Conservation (phyloP, 768 basidiomycete genomes). For the Nidularia pulvinata region DNA sequence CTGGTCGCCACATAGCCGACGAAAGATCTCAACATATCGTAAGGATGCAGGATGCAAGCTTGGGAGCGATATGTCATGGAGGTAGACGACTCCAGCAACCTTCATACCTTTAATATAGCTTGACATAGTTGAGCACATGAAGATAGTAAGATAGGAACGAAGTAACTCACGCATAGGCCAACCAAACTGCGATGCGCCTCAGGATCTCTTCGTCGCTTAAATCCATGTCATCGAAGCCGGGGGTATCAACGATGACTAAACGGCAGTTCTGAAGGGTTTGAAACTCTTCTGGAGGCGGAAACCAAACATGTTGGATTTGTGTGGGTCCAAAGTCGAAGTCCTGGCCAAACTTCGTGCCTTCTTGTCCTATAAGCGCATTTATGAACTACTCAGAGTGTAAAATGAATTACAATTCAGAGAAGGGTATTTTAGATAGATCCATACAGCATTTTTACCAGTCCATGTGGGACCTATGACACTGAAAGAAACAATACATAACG, state of each 20-base stretch:
- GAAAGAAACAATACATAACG: neutral
- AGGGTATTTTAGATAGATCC: neutral
- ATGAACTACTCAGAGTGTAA: constrained; percentile 12
- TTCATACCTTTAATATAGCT: constrained; percentile 7
- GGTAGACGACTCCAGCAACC: constrained; percentile 14
- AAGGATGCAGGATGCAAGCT: constrained; percentile 5
- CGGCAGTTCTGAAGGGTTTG: neutral
- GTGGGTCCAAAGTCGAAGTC: constrained; percentile 9
- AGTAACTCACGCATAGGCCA: constrained; percentile 3
- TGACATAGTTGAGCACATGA: neutral
- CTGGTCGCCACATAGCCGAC: constrained; percentile 9
- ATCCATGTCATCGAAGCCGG: constrained; percentile 16
- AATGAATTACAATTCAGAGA: neutral
- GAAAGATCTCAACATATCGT: constrained; percentile 8
- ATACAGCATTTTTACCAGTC: constrained; percentile 15
- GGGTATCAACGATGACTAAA: constrained; percentile 16
- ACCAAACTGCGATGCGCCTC: constrained; percentile 12
- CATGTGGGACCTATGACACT: constrained; percentile 17
- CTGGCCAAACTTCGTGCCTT: constrained; percentile 8
- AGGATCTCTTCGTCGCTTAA: constrained; percentile 13
- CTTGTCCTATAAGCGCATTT: constrained; percentile 5
- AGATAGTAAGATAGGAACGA: neutral
- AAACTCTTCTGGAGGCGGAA: neutral
- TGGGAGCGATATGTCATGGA: constrained; percentile 15
- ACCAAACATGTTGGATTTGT: constrained; percentile 4